Evolutionary conservation across 2,329 filamentous ascomycete species (phyloP).

Genomic region (Colletotrichum tofieldiae): DNA sequence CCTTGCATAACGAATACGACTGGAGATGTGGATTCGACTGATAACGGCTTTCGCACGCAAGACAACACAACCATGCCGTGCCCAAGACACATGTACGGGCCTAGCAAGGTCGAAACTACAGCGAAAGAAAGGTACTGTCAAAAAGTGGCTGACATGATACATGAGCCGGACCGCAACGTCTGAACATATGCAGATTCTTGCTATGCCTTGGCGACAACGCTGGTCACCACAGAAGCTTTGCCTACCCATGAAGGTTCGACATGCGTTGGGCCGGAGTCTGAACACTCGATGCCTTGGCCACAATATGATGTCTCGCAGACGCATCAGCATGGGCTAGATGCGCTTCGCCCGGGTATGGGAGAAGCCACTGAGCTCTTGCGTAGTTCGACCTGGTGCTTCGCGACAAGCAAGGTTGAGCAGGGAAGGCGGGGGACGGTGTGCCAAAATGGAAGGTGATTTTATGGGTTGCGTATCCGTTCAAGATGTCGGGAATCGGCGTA

Average conservation of each 20-base stretch:
- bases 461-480: background rate
- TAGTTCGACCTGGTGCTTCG: background rate
- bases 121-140: too few species aligned
- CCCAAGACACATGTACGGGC: background rate
- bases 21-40: constrained; percentile 5
- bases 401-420: background rate
- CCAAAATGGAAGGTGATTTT: background rate
- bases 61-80: constrained; percentile 3
- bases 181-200: background rate
- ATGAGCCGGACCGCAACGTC: background rate
- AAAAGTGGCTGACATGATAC: background rate
- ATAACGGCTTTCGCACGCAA: constrained; percentile 15
- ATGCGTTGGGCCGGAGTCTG: background rate
- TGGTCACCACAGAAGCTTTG: background rate
- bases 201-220: background rate
- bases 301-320: background rate
- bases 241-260: background rate
- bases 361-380: background rate
- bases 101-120: constrained; percentile 3
- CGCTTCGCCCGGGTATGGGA: background rate
- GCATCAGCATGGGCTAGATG: background rate
- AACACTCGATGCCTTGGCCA: background rate
- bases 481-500: constrained; percentile 14
- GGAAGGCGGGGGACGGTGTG: background rate
- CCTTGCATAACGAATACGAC: constrained; percentile 3